Base-by-base conservation (phyloP, 140 eudicot species). In the Flaveria floridana region DNA sequence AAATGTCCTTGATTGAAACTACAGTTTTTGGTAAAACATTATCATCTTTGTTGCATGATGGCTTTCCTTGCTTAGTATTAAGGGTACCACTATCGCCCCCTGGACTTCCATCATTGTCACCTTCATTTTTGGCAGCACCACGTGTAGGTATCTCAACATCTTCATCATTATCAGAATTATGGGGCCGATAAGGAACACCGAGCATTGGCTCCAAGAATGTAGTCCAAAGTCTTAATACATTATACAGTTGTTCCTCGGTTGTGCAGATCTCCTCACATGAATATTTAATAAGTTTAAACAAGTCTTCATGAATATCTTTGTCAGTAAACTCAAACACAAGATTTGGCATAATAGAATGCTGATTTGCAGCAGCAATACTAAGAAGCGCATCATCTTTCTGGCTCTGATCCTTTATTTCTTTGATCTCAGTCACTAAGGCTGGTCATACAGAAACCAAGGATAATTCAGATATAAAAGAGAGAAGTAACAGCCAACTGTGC, bases 171-270 rank as follows among this genome's bases (percentile, higher is more conserved):
- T 83, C 84, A 1, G 76, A 68, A 51, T 70, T 70, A 20, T 74
- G 83, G 7, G 84, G 84, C 30, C 81, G 86, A 62, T 85, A 80
- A 55, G 82, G 79, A 34, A 89, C 82, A 56, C 88, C 90, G 50
- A 93, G 78, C 89, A 93, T 86, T 57, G 95, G 91, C 91, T 93
- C 98, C 84, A 93, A 88, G 67, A 93, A 93, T 10, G 86, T 71
- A 61, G 88, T 85, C 98, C 98, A 93, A 74, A 93, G 87, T 74
- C 78, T 88, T 85, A 90, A 71, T 4, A 88, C 91, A 75, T 89
- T 89, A 65, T 86, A 76, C 48, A 91, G 58, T 66, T 93, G 97
- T 72, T 93, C 98, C 78, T 89, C 86, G 19, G 87, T 85, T 0
- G 95, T 71, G 73, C 96, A 86, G 74, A 93, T 57, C 82, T 93